Base-by-base conservation (phyloP, 495 filamentous ascomycete genomes). In the Podospora fimiseda region DNA sequence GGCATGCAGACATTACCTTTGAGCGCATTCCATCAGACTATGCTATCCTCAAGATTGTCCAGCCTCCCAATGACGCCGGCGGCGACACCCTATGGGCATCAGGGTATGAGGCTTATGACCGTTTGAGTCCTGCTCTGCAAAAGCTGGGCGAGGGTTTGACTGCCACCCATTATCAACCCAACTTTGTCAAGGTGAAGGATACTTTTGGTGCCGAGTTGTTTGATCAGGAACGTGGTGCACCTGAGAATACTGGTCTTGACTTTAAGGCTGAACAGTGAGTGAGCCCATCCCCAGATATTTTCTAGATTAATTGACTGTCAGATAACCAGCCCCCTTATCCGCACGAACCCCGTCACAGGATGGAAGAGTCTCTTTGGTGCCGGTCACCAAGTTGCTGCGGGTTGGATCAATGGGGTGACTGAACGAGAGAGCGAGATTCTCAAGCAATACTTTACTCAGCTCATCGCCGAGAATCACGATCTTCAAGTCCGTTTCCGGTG, bases 321-420 rank as follows among this genome's bases (percentile, higher is more conserved):
- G 20, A 22, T 42, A 66, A 8, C 76, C 74, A 36, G 79, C 58
- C 81, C 84, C 0, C 76, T 87, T 2, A 71, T 88, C 30, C 81
- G 86, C 2, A 88, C 85, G 8, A 87, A 89, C 58, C 86, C 86
- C 0, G 80, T 88, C 1, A 87, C 85, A 0, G 85, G 85, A 6
- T 88, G 85, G 84, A 88, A 88, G 60, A 74, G 69, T 13, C 65
- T 89, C 8, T 88, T 81, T 57, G 80, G 77, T 5, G 75, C 81
- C 39, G 81, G 79, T 27, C 61, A 61, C 19, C 67, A 68, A 27
- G 72, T 77, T 23, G 80, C 85, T 56, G 70, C 76, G 0, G 70
- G 76, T 36, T 70, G 75, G 36, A 85, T 89, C 62, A 83, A 87
- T 61, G 85, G 74, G 4, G 64, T 90, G 7, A 77, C 77, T 0